These are phyloP conservation scores for Gentiana macrophylla DNA, from an alignment of 257 asterid species.

Conservation along the genomic window DNA sequence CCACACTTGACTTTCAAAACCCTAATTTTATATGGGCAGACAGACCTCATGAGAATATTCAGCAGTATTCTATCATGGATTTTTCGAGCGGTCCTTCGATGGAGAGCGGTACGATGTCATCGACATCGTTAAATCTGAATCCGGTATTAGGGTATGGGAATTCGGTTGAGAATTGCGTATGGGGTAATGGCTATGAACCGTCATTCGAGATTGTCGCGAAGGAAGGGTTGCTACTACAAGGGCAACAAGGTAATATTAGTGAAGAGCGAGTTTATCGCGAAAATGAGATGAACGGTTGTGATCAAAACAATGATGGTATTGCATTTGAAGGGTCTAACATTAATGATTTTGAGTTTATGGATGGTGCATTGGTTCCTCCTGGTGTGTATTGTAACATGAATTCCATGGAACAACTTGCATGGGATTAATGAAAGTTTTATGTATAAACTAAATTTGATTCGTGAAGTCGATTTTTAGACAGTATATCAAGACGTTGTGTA, in stretches of 20 bases:
- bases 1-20: conserved; percentile 16
- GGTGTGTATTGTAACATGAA: conserved; percentile 25
- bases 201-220: conserved; percentile 6
- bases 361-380: conserved; percentile 36
- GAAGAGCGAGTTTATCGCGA: conserved; percentile 13
- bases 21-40: conserved; percentile 17
- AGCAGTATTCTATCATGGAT: conserved; percentile 15
- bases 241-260: conserved; percentile 11
- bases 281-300: conserved; percentile 7
- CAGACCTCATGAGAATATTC: background rate
- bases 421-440: conserved; percentile 30
- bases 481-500: background rate
- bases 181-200: conserved; percentile 15
- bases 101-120: conserved; percentile 17
- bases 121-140: conserved; percentile 7
- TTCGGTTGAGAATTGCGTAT: conserved; percentile 19
- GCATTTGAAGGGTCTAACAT: conserved; percentile 25
- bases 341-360: conserved; percentile 47
- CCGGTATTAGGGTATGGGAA: conserved; percentile 14
- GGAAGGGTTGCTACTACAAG: conserved; percentile 5
- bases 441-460: background rate
- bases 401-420: conserved; percentile 52
- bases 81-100: conserved; percentile 21
- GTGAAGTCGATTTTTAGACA: background rate
- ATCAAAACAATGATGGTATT: conserved; percentile 10